Base-by-base conservation (phyloP, 768 basidiomycete species). In the Amyloporia xantha region DNA sequence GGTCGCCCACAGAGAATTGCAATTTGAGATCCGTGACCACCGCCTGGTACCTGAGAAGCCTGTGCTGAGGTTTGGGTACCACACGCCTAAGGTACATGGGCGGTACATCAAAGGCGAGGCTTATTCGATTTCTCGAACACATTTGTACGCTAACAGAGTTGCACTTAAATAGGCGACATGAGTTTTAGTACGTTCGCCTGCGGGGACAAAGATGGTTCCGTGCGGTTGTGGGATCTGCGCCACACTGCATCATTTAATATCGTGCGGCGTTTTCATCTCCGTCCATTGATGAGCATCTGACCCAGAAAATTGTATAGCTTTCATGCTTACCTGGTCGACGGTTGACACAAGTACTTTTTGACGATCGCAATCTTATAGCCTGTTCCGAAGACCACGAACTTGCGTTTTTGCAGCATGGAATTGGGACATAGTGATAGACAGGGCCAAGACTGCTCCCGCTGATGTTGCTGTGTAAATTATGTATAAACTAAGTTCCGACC, bases 11-110 rank as follows among this genome's bases (percentile, higher is more conserved):
- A 63, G 73, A 19, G 77, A 79, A 53, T 64, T 69, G 24, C 77
- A 78, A 51, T 76, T 74, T 45, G 77, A 79, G 55, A 45, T 77
- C n/a, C 74, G 69, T 19, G 77, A 78, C 52, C 65, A 69, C 51
- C 68, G 77, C 15, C 48, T 63, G 28, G 65, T 69, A 10, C 68
- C 71, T 12, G 55, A 54, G 21, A 50, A 53, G 26, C 59, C 71
- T 2, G 70, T 68, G 19, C 63, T 69, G 41, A 62, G 73, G 25
- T 79, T 79, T 54, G 77, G 78, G 4, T 77, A 71, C 50, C 37
- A 52, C 13, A 57, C 63, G 9, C 48, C 51, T 4, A 68, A 68
- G 27, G 59, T 61, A 15, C 71, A 72, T 19, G 75, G 76, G 17
- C 63, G 73, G 44, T 76, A 62, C 40, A 64, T 69, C 43, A 75